These are phyloP conservation scores for Pyrrhoderma lamaoense DNA, from an alignment of 1,284 basidiomycete species.

Conservation along the genomic window DNA sequence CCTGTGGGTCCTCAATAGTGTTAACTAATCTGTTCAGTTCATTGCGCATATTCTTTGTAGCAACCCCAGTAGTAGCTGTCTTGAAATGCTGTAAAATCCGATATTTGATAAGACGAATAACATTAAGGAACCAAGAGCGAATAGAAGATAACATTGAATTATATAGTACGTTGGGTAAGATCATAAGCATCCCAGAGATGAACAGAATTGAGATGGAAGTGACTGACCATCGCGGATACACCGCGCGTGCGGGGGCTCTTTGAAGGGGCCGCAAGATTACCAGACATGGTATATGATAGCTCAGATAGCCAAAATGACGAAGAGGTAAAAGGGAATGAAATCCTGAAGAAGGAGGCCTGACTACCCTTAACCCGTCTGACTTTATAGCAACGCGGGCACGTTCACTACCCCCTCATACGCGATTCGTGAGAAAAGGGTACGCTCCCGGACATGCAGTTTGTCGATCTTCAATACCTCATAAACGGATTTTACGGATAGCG, in stretches of 20 bases:
- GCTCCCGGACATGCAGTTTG: no score
- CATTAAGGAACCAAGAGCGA: constrained; percentile 7
- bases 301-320: not conserved
- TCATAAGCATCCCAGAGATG: no score
- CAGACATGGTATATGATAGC: constrained; percentile 22
- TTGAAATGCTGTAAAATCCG: constrained; percentile 62
- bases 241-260: constrained; percentile 30
- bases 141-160: not conserved
- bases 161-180: not conserved
- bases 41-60: constrained; percentile 97
- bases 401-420: no score
- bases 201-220: constrained; percentile 2
- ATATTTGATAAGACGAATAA: constrained; percentile 20
- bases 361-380: no score
- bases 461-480: no score
- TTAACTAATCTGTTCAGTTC: constrained; percentile 92
- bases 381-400: no score
- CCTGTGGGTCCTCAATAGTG: constrained; percentile 70
- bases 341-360: not conserved
- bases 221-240: constrained; percentile 33
- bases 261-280: constrained; percentile 22
- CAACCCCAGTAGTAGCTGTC: constrained; percentile 95
- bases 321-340: not conserved
- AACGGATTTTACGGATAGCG: no score
- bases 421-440: no score